A percentile compares a stretch with the other conserved stretches of the same genome.
Evolutionary conservation across 2,329 filamentous ascomycete genomes (phyloP).

Genomic region (Colletotrichum paranaense): DNA sequence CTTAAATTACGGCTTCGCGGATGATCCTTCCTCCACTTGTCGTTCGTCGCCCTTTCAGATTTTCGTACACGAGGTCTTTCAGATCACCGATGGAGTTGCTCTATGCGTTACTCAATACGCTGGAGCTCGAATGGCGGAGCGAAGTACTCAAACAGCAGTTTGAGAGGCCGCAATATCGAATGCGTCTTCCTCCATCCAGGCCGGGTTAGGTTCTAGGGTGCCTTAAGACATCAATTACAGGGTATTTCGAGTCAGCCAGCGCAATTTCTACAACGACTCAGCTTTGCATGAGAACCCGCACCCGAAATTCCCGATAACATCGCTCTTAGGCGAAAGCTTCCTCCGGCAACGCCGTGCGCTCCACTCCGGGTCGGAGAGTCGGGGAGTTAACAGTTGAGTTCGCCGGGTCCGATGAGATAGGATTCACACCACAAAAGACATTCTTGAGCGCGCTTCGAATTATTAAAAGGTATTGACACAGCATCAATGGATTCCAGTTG

Average conservation of each 20-base stretch:
- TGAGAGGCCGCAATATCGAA: no score
- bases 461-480: background rate
- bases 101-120: no score
- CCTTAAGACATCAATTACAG: no score
- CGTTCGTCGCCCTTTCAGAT: no score
- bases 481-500: no score
- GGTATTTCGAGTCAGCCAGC: background rate
- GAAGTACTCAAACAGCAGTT: no score
- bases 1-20: background rate
- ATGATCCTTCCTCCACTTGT: background rate
- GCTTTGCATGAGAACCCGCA: background rate
- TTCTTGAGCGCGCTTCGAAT: background rate
- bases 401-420: background rate
- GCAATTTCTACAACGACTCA: background rate
- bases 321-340: background rate
- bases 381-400: background rate
- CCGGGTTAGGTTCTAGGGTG: background rate
- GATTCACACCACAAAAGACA: background rate
- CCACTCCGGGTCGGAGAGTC: background rate
- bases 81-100: no score
- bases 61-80: no score
- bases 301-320: background rate
- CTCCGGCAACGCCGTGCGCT: background rate
- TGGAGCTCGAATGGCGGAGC: no score
- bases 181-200: no score